A percentile compares a stretch with the other conserved stretches of the same genome.
phyloP scores from a whole-genome alignment of 805 yeast species.

The Candida glaebosa region DNA sequence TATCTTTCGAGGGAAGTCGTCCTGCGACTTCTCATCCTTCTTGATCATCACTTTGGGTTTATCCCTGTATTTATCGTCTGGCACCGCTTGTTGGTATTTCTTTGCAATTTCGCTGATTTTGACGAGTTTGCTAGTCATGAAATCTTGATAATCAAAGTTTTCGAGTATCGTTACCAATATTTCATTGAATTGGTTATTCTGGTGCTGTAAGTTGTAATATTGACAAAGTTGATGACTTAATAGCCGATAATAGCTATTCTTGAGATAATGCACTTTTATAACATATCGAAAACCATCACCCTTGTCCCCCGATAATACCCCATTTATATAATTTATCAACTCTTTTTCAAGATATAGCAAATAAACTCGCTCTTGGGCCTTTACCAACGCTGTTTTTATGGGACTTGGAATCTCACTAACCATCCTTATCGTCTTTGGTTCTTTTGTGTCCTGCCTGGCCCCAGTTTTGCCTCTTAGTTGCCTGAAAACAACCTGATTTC shows the following conservation, averaged over 20 bases:
- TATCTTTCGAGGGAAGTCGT: not conserved
- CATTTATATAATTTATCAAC: constrained; percentile 16
- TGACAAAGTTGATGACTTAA: constrained; percentile 69
- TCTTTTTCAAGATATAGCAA: constrained; percentile 20
- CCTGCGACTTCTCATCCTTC: not conserved
- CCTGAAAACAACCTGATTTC: too few species aligned
- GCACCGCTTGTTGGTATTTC: constrained; percentile 2
- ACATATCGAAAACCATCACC: constrained; percentile 9
- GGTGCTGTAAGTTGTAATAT: constrained; percentile 59
- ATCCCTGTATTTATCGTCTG: not conserved
- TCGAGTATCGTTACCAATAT: constrained; percentile 18
- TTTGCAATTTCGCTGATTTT: constrained; percentile 10
- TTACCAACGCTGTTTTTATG: constrained; percentile 16
- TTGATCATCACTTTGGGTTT: constrained; percentile 1
- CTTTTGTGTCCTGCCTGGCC: too few species aligned
- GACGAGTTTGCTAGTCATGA: constrained; percentile 5
- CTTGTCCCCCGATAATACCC: not conserved
- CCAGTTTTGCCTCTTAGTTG: too few species aligned
- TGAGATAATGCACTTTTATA: constrained; percentile 30
- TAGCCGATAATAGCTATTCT: constrained; percentile 67
- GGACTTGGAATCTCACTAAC: constrained; percentile 15
- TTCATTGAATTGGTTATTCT: constrained; percentile 19
- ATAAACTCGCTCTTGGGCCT: constrained; percentile 19
- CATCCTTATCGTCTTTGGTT: constrained; percentile 6
- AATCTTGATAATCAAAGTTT: constrained; percentile 13